Conservation (phyloP, 495 filamentous ascomycete genomes). For the Aspergillus leporis region DNA sequence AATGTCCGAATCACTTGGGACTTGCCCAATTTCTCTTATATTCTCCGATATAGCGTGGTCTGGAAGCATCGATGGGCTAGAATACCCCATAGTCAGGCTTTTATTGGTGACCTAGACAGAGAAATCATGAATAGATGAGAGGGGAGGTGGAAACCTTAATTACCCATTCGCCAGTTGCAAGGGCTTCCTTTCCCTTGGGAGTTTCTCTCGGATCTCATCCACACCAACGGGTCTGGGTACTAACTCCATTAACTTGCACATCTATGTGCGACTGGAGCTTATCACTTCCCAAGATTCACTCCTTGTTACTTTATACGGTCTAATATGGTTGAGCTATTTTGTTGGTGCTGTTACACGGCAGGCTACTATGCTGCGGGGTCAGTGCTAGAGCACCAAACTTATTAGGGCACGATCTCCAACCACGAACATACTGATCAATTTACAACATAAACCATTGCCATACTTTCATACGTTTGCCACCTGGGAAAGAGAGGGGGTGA, state of each 20-base stretch:
- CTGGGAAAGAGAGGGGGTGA: background rate
- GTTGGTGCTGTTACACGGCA: slow-evolving; percentile 9
- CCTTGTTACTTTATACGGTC: slow-evolving; percentile 1
- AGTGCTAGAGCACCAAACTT: background rate
- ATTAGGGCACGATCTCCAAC: background rate
- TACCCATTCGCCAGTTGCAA: slow-evolving; percentile 1
- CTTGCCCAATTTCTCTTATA: slow-evolving; percentile 18
- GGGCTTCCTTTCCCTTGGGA: slow-evolving; percentile 10
- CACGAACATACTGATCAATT: background rate
- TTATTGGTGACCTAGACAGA: slow-evolving; percentile 1
- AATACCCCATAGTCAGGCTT: background rate
- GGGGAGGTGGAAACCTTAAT: slow-evolving; percentile 17
- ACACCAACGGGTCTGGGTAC: slow-evolving; percentile 8
- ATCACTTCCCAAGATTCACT: background rate
- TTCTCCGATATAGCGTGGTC: slow-evolving; percentile 25
- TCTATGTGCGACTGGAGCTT: background rate
- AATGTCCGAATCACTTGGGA: slow-evolving; percentile 17
- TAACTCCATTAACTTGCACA: background rate
- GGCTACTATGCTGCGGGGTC: background rate
- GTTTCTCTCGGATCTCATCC: slow-evolving; percentile 10
- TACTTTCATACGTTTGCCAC: background rate
- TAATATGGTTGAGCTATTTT: slow-evolving; percentile 6
- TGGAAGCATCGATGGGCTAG: slow-evolving; percentile 13
- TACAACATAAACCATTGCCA: background rate
- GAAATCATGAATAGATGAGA: slow-evolving; percentile 10